A percentile compares a stretch with the other conserved stretches of the same genome.
phyloP scores from a whole-genome alignment of 768 basidiomycete genomes.

The Coprinellus aureogranulatus region DNA sequence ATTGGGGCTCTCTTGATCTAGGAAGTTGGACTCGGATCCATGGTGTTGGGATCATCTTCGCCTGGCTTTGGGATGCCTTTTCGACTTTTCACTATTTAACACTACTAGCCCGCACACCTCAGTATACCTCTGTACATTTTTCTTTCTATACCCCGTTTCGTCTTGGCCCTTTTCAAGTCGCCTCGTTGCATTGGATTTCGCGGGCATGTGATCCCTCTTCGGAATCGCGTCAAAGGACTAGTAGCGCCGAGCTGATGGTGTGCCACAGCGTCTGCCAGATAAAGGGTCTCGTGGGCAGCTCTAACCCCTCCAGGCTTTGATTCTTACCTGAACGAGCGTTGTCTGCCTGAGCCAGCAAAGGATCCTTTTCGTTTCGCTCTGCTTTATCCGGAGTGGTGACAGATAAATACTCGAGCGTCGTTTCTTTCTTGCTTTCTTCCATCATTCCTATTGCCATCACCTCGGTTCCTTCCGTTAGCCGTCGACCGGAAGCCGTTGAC shows the following conservation, averaged over 20 bases:
- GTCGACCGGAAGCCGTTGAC: not conserved
- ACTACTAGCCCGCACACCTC: not conserved
- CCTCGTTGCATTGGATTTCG: not conserved
- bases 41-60: no score
- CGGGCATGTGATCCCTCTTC: slow-evolving; percentile 9
- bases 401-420: not conserved
- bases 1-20: slow-evolving; percentile 22
- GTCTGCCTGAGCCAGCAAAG: slow-evolving; percentile 1
- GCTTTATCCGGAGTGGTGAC: not conserved
- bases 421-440: not conserved
- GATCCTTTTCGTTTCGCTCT: not conserved
- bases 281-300: not conserved
- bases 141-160: not conserved
- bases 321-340: slow-evolving; percentile 2
- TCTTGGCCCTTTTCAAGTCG: not conserved
- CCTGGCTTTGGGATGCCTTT: no score
- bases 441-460: not conserved
- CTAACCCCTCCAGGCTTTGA: not conserved
- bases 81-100: no score
- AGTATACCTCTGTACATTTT: no score
- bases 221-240: not conserved
- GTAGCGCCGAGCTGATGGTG: slow-evolving; percentile 1
- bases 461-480: not conserved
- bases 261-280: not conserved
- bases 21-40: not conserved